Evolutionary conservation across 164 flowering plant genomes (phyloP).

Genomic region (Umbilicus rupestris): DNA sequence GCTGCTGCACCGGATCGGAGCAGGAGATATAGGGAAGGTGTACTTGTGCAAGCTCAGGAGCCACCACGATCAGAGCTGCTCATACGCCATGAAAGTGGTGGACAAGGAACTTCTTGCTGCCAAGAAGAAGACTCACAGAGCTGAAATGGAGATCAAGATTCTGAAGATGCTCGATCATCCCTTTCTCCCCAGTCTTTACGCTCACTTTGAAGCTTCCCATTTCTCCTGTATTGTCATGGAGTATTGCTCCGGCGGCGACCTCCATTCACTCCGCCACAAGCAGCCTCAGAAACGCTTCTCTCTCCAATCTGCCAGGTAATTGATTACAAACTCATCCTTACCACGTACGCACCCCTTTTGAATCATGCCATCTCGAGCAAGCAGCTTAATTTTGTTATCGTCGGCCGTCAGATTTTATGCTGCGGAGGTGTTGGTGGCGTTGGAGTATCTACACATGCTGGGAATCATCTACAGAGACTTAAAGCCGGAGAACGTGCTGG

Average conservation of each 20-base stretch:
- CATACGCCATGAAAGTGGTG: constrained; percentile 83
- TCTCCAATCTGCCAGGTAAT: constrained; percentile 59
- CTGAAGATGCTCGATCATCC: constrained; percentile 76
- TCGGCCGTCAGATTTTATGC: constrained; percentile 57
- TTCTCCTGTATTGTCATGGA: constrained; percentile 82
- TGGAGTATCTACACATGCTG: constrained; percentile 85
- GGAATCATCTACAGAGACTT: constrained; percentile 87
- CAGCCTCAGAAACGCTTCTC: constrained; percentile 59
- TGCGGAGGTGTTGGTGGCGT: constrained; percentile 77
- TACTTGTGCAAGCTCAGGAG: constrained; percentile 49
- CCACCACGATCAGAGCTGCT: constrained; percentile 14
- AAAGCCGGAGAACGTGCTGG: constrained; percentile 77
- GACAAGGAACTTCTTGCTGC: constrained; percentile 53
- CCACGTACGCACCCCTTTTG: too few species aligned
- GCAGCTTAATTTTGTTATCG: too few species aligned
- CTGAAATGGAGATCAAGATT: constrained; percentile 34
- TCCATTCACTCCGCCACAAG: constrained; percentile 57
- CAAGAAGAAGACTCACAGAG: constrained; percentile 10
- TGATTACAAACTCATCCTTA: too few species aligned
- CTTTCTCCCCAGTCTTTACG: constrained; percentile 57
- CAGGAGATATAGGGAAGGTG: constrained; percentile 71
- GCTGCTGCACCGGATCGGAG: constrained; percentile 50
- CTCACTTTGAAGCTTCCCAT: constrained; percentile 61
- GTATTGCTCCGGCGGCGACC: constrained; percentile 78
- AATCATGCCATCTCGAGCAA: too few species aligned